Conservation (phyloP, 2,329 filamentous ascomycete genomes). For the Neofusicoccum umdonicola region DNA sequence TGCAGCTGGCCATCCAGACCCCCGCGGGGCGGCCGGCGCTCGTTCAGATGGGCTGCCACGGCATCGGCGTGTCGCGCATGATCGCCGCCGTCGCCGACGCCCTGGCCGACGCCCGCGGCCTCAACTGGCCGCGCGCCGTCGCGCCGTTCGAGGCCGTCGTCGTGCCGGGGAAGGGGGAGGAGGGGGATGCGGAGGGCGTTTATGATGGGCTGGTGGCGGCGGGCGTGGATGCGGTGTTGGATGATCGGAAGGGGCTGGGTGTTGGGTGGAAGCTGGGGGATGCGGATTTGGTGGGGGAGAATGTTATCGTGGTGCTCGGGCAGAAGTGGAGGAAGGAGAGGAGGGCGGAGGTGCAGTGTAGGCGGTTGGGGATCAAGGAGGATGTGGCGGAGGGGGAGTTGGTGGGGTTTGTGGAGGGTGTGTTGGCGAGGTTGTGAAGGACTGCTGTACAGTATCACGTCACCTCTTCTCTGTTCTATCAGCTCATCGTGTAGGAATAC, state of each 20-base stretch:
- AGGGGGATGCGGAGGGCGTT: constrained; percentile 54
- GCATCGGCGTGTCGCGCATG: constrained; percentile 88
- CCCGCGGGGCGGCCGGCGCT: constrained; percentile 43
- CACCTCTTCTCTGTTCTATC: no score
- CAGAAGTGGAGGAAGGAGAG: constrained; percentile 35
- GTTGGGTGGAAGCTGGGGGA: constrained; percentile 87
- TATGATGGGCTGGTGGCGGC: constrained; percentile 58
- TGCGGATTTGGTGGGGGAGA: constrained; percentile 86
- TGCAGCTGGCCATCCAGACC: constrained; percentile 52
- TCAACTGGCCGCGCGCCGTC: constrained; percentile 85
- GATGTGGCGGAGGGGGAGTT: constrained; percentile 55
- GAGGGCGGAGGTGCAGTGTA: constrained; percentile 73
- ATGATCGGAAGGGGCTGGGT: constrained; percentile 50
- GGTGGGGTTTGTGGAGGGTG: constrained; percentile 44
- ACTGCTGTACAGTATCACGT: no score
- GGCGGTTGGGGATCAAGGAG: constrained; percentile 62
- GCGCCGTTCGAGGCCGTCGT: constrained; percentile 79
- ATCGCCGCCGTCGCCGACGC: constrained; percentile 82
- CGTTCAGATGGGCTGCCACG: constrained; percentile 94
- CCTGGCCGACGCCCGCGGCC: constrained; percentile 63
- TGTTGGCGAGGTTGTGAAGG: constrained; percentile 53
- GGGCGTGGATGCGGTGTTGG: constrained; percentile 31
- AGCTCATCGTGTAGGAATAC: no score
- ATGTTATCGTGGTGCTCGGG: constrained; percentile 76
- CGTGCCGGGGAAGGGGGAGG: constrained; percentile 50